Evolutionary conservation across 371 early-diverging fungal species (phyloP).

Genomic region (Parasitella parasitica): DNA sequence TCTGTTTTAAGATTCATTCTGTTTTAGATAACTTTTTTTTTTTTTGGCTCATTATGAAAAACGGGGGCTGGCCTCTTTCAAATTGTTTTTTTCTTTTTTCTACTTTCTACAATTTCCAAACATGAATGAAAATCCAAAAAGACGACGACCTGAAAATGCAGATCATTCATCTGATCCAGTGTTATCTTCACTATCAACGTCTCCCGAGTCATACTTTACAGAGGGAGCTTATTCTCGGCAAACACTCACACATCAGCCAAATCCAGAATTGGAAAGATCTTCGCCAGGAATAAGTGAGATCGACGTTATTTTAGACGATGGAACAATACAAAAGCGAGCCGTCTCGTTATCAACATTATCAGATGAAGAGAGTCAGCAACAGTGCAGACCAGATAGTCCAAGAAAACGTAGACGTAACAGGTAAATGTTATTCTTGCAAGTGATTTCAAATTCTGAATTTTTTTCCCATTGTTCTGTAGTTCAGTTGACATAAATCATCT

Average conservation of each 20-base stretch:
- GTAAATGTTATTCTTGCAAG: too few relatives aligned
- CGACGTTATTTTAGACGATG: constrained; percentile 34
- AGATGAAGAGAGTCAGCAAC: constrained; percentile 2
- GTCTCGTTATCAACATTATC: constrained; percentile 31
- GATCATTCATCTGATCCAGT: constrained; percentile 20
- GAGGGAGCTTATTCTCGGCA: constrained; percentile 21
- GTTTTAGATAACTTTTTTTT: too few relatives aligned
- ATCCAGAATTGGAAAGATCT: background rate
- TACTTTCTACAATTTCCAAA: background rate
- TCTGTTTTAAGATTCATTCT: too few relatives aligned
- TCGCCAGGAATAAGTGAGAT: constrained; percentile 16
- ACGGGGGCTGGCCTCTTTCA: too few relatives aligned
- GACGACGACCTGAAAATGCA: constrained; percentile 19
- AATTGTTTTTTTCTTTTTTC: constrained; percentile 1
- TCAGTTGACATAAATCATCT: background rate
- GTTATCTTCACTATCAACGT: constrained; percentile 16
- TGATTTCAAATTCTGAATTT: background rate
- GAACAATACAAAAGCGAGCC: constrained; percentile 24
- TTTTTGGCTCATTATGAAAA: too few relatives aligned
- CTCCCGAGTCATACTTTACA: constrained; percentile 17
- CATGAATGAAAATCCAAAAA: background rate
- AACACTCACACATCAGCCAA: background rate
- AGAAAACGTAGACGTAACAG: background rate
- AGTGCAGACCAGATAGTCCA: background rate
- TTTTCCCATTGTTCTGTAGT: background rate